Evolutionary conservation across 441 rosid species (phyloP).

Genomic region (California macrophylla): DNA sequence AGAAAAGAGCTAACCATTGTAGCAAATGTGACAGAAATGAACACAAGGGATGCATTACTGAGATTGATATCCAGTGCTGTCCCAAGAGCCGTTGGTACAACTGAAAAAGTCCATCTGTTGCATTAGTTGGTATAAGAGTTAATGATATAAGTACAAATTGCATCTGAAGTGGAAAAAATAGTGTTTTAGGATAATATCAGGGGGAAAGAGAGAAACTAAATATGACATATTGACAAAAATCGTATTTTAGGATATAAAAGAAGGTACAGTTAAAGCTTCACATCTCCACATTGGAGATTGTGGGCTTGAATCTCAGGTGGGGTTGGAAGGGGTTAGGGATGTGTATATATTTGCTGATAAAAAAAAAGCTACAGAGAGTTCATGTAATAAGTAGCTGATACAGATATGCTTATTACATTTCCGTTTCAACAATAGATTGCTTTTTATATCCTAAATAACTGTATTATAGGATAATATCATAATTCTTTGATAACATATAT

Average conservation of each 20-base stretch:
- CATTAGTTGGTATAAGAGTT: conserved; percentile 60
- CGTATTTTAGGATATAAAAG: too few species aligned
- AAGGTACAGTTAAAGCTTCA: too few species aligned
- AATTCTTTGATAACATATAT: background rate
- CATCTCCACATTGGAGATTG: too few species aligned
- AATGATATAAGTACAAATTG: conserved; percentile 30
- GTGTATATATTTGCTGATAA: too few species aligned
- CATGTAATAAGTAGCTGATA: too few species aligned
- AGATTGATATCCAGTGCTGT: conserved; percentile 95
- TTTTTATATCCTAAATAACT: too few species aligned
- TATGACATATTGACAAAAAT: background rate
- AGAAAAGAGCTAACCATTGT: conserved; percentile 66
- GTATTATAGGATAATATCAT: background rate
- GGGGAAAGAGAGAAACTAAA: background rate
- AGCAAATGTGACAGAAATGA: conserved; percentile 96
- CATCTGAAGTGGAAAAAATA: background rate
- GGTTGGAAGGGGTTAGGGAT: too few species aligned
- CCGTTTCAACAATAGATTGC: too few species aligned
- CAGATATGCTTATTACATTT: too few species aligned
- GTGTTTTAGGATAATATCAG: background rate
- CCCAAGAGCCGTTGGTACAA: conserved; percentile 92
- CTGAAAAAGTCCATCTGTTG: conserved; percentile 81
- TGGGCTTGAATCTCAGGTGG: too few species aligned
- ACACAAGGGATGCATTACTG: conserved; percentile 93
- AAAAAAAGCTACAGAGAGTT: too few species aligned